Evolutionary conservation across 495 filamentous ascomycete species (phyloP).

Genomic region (Podospora pseudocomata): DNA sequence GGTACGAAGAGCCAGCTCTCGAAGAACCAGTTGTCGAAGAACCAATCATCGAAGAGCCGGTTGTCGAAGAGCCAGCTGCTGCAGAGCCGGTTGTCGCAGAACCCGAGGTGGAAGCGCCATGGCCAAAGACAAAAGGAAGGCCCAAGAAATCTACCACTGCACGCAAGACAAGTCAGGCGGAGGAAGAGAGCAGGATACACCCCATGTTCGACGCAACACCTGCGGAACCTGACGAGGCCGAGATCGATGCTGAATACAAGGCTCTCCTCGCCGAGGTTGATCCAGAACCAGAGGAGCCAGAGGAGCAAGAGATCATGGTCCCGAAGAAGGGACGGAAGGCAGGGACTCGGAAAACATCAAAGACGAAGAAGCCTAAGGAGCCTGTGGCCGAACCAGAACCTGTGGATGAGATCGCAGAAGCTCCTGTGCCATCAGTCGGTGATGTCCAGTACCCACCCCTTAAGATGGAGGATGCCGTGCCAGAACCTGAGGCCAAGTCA

Average conservation of each 20-base stretch:
- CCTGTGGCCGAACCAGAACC: slow-evolving; percentile 15
- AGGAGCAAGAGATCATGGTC: slow-evolving; percentile 26
- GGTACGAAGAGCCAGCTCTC: slow-evolving; percentile 51
- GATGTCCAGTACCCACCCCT: slow-evolving; percentile 18
- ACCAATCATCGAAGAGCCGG: slow-evolving; percentile 32
- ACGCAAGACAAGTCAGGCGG: slow-evolving; percentile 39
- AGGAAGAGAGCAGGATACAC: slow-evolving; percentile 29
- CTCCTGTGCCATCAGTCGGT: slow-evolving; percentile 17
- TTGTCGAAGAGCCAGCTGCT: slow-evolving; percentile 35
- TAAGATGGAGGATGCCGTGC: slow-evolving; percentile 20
- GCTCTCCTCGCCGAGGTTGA: slow-evolving; percentile 46
- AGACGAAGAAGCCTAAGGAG: slow-evolving; percentile 44
- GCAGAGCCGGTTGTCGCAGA: slow-evolving; percentile 40
- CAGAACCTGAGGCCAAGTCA: slow-evolving; percentile 28
- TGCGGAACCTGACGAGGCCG: slow-evolving; percentile 43
- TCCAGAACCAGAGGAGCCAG: slow-evolving; percentile 26
- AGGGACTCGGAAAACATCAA: slow-evolving; percentile 41
- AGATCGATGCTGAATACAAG: slow-evolving; percentile 43
- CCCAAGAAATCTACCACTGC: slow-evolving; percentile 30
- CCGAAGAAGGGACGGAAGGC: slow-evolving; percentile 48
- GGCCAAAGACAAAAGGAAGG: slow-evolving; percentile 34
- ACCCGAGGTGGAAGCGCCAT: slow-evolving; percentile 34
- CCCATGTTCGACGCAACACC: slow-evolving; percentile 46
- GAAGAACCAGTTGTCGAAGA: slow-evolving; percentile 39
- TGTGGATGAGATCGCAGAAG: slow-evolving; percentile 26